Evolutionary conservation across 73 alveolate genomes (phyloP).

Genomic region (Paramecium tetraurelia): DNA sequence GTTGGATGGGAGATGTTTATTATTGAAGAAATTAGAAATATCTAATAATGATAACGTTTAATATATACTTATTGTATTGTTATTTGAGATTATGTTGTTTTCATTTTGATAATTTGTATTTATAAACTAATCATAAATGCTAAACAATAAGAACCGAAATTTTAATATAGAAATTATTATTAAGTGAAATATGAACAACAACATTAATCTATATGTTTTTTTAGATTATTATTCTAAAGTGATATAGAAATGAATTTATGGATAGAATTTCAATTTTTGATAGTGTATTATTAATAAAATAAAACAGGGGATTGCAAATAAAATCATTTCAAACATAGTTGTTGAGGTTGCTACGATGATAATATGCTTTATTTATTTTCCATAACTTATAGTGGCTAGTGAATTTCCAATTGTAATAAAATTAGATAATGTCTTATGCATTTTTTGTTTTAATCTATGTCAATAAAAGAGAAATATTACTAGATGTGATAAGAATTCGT

Average conservation of each 20-base stretch:
- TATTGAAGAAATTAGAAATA: neutral
- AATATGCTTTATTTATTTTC: conserved; percentile 55
- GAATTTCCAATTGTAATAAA: conserved; percentile 53
- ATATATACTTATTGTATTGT: neutral
- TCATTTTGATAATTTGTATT: neutral
- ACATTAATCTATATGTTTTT: too few species aligned
- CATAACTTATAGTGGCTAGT: conserved; percentile 58
- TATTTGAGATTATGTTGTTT: neutral
- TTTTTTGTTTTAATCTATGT: conserved; percentile 12
- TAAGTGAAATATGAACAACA: neutral
- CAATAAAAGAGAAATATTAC: neutral
- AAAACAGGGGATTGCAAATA: neutral
- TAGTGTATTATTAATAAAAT: neutral
- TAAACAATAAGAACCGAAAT: too few species aligned
- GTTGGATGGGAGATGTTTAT: neutral
- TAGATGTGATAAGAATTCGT: conserved; percentile 37
- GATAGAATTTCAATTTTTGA: neutral
- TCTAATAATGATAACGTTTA: neutral
- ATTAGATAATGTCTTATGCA: conserved; percentile 43
- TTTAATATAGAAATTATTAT: too few species aligned
- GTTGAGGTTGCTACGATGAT: conserved; percentile 44
- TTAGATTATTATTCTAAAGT: neutral
- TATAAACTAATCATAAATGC: too few species aligned
- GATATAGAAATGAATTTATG: neutral
- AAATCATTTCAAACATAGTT: conserved; percentile 36